phyloP scores from a whole-genome alignment of 371 early-diverging fungal genomes.

The Lichtheimia corymbifera region DNA sequence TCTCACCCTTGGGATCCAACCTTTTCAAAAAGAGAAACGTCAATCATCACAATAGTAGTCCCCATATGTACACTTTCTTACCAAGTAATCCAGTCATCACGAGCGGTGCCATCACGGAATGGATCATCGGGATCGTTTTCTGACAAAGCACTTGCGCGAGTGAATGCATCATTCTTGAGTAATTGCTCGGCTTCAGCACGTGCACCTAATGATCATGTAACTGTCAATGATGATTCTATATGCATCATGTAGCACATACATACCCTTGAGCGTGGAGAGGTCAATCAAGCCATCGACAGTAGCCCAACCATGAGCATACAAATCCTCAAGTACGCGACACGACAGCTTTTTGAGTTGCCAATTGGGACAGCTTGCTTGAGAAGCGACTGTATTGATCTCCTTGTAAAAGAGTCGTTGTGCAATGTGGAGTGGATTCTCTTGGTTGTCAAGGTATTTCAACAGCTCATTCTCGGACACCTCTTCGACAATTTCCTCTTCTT shows the following conservation, averaged over 20 bases:
- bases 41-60: neutral
- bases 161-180: slow-evolving; percentile 24
- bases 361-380: slow-evolving; percentile 21
- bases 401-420: slow-evolving; percentile 54
- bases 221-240: neutral
- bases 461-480: slow-evolving; percentile 61
- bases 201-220: slow-evolving; percentile 24
- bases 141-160: slow-evolving; percentile 28
- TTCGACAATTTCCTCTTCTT: slow-evolving; percentile 49
- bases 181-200: slow-evolving; percentile 30
- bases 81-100: slow-evolving; percentile 65
- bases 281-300: slow-evolving; percentile 52
- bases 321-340: slow-evolving; percentile 40
- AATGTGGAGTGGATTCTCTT: slow-evolving; percentile 46
- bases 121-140: slow-evolving; percentile 53
- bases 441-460: slow-evolving; percentile 48
- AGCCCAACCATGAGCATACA: slow-evolving; percentile 59
- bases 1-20: slow-evolving; percentile 21
- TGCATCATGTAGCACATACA: neutral
- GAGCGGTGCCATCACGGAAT: slow-evolving; percentile 58
- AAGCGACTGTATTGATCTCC: slow-evolving; percentile 42
- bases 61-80: slow-evolving; percentile 5
- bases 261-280: slow-evolving; percentile 36
- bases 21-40: slow-evolving; percentile 14
- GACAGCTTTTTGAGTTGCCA: slow-evolving; percentile 31